Evolutionary conservation across 306 rosid genomes (phyloP).

Genomic region (Oemleria cerasiformis): DNA sequence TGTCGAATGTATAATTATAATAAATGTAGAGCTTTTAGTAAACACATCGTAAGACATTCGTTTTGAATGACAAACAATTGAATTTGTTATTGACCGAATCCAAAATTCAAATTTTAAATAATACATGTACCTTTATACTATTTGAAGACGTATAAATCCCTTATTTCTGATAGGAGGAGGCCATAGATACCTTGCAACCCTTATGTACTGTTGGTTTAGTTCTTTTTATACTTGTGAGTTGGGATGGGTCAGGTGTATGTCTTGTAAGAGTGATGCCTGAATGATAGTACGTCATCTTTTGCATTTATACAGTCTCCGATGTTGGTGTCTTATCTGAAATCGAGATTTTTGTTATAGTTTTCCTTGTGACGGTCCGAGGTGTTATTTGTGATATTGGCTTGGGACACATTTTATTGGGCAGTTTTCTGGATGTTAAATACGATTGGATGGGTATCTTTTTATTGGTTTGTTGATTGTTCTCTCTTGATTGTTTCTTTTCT

Average conservation of each 20-base stretch:
- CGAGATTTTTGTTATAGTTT: no score
- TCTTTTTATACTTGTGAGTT: background rate
- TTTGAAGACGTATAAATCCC: background rate
- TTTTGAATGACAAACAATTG: background rate
- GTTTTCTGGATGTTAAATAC: no score
- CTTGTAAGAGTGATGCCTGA: background rate
- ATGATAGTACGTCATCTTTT: background rate
- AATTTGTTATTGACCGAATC: background rate
- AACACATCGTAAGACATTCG: background rate
- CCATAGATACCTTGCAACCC: background rate
- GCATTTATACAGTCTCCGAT: background rate
- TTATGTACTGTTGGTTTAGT: background rate
- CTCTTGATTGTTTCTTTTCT: background rate
- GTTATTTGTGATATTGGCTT: no score
- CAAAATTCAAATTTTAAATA: background rate
- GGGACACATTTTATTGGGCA: no score
- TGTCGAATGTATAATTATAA: background rate
- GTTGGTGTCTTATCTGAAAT: background rate
- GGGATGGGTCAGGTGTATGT: background rate
- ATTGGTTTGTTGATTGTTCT: background rate
- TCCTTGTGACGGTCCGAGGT: no score
- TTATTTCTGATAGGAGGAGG: background rate
- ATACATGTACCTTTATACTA: background rate
- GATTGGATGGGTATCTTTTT: no score
- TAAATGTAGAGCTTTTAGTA: background rate